Evolutionary conservation across 257 asterid genomes (phyloP), one percentile per base, ranked within the genome.

Genomic region (Cinchona pubescens): DNA sequence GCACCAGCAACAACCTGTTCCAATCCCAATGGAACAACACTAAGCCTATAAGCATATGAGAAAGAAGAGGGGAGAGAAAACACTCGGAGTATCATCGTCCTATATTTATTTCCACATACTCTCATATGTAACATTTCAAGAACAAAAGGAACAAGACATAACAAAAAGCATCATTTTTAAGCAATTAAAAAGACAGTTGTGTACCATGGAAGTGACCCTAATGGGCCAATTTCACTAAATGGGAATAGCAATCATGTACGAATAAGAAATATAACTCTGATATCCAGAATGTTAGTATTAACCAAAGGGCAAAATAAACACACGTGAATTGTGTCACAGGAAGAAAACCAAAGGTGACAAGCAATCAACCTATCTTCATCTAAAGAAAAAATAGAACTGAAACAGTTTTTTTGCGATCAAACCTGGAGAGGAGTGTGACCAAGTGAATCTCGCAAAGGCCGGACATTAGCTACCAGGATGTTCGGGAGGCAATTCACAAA

Each of bases 381-480:
- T 59, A 10, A 59, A 7, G 19, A 27, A 58, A 25, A 59, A 59
- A 34, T 27, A 27, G 13, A 56, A 46, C 16, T 2, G 25, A 21
- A 11, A 30, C 5, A 19, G 67, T 27, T 45, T 30, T 48, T 42
- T 27, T 35, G 30, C 10, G 53, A 66, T 12, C 72, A 62, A 78
- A 94, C 99, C 99, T 92, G 99, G 75, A 95, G 83, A 56, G 98
- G 98, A 75, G 99, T 95, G 82, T 95, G 99, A 60, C 99, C 98
- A 37, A 92, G 94, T 49, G 96, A 92, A 86, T 92, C 97, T 80
- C 98, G 86, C 75, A 95, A 88, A 77, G 99, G 99, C 83, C 96
- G 87, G 62, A 90, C 90, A 84, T 88, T 91, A 58, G 99, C 95
- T 46, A 92, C 98, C 98, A 59, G 98, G 99, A 83, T 95, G 99